A percentile compares a stretch with the other conserved stretches of the same genome.
These are phyloP conservation scores for Remersonia thermophila DNA, from an alignment of 2,329 filamentous ascomycete species.

Conservation along the genomic window DNA sequence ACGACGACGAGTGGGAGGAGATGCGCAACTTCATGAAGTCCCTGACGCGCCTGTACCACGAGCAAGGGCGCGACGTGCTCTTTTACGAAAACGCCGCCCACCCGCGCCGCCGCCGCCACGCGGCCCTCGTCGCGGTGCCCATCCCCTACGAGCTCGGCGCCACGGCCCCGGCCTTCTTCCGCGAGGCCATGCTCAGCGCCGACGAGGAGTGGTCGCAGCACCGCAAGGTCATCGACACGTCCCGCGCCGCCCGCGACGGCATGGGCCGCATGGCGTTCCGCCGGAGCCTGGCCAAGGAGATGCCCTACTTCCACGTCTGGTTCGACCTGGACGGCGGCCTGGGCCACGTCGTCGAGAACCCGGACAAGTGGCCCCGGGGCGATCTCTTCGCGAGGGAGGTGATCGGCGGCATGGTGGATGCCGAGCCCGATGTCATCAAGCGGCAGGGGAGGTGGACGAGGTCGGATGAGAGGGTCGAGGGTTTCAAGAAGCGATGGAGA, in stretches of 20 bases:
- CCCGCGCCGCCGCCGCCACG: conserved; percentile 67
- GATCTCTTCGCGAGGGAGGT: conserved; percentile 90
- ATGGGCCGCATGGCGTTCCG: conserved; percentile 74
- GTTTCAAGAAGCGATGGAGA: conserved; percentile 73
- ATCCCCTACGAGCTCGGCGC: conserved; percentile 86
- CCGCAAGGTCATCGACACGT: conserved; percentile 85
- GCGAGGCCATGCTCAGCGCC: conserved; percentile 75
- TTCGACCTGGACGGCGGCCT: conserved; percentile 85
- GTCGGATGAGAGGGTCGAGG: conserved; percentile 57
- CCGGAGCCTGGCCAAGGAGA: conserved; percentile 74
- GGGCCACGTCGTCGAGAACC: conserved; percentile 84
- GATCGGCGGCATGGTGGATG: conserved; percentile 82
- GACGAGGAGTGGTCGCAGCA: conserved; percentile 97
- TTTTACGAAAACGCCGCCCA: conserved; percentile 96
- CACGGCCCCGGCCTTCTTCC: conserved; percentile 87
- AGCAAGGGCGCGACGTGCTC: conserved; percentile 79
- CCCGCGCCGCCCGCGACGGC: conserved; percentile 49
- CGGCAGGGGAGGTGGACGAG: conserved; percentile 77
- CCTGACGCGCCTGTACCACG: conserved; percentile 85
- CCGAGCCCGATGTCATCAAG: conserved; percentile 71
- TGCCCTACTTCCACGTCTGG: conserved; percentile 98
- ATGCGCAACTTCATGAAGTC: conserved; percentile 98
- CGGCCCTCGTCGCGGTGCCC: conserved; percentile 73
- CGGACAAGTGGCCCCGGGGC: conserved; percentile 71
- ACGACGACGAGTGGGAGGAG: conserved; percentile 99